These are phyloP conservation scores for Kurtzmaniella quercitrusa DNA, from an alignment of 1,139 yeast genomes.

Conservation along the genomic window DNA sequence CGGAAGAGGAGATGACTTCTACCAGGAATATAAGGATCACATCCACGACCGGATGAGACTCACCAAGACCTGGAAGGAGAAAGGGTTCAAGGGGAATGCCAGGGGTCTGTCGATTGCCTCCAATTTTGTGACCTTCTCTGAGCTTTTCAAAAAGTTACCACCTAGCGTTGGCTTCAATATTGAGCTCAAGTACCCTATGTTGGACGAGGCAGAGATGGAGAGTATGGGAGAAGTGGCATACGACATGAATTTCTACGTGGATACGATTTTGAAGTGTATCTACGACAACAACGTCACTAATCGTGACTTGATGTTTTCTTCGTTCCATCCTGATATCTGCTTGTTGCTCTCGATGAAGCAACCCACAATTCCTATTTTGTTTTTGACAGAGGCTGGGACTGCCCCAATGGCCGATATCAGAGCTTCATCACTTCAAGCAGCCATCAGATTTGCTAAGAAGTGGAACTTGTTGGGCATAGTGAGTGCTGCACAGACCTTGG, in stretches of 20 bases:
- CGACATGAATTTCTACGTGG: constrained; percentile 85
- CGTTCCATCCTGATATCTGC: constrained; percentile 94
- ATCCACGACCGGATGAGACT: constrained; percentile 70
- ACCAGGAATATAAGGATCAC: constrained; percentile 33
- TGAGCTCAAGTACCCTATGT: constrained; percentile 93
- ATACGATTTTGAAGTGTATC: constrained; percentile 74
- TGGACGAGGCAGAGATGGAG: constrained; percentile 86
- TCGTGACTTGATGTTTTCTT: constrained; percentile 84
- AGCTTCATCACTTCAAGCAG: constrained; percentile 85
- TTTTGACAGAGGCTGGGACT: constrained; percentile 86
- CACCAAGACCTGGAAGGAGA: constrained; percentile 81
- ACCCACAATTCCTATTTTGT: constrained; percentile 87
- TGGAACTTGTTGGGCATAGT: constrained; percentile 95
- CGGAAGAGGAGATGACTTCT: constrained; percentile 21
- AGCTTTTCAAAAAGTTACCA: constrained; percentile 78
- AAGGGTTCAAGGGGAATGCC: constrained; percentile 87
- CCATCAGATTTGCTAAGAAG: constrained; percentile 82
- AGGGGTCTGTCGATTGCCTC: constrained; percentile 91
- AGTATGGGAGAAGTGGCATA: constrained; percentile 83
- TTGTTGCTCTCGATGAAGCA: constrained; percentile 82
- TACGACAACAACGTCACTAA: constrained; percentile 72
- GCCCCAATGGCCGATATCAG: constrained; percentile 81
- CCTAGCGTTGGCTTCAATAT: constrained; percentile 86
- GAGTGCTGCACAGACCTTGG: constrained; percentile 80
- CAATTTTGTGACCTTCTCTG: constrained; percentile 83